phyloP scores from a whole-genome alignment of 2,329 filamentous ascomycete genomes.

The Ascochyta koolunga region DNA sequence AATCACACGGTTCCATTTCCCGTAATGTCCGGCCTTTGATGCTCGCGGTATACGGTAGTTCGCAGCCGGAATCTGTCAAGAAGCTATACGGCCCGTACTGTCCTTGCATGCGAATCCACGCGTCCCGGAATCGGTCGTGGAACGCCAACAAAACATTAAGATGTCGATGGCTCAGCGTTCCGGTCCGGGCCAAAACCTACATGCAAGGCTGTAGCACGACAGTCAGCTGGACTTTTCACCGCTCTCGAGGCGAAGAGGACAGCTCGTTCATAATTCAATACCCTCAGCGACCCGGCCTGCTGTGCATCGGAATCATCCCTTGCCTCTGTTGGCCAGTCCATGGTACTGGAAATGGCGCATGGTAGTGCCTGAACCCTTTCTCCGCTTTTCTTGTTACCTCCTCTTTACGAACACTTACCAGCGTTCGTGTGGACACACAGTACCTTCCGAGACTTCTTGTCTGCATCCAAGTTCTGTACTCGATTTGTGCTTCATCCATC shows the following conservation, averaged over 20 bases:
- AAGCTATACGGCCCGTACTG: conserved; percentile 5
- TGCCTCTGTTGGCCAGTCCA: conserved; percentile 14
- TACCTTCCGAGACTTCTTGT: neutral
- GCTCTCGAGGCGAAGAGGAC: conserved; percentile 10
- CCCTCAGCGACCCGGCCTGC: conserved; percentile 14
- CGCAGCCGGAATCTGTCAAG: neutral
- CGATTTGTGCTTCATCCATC: neutral
- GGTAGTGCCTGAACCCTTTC: conserved; percentile 10
- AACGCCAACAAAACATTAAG: conserved; percentile 24
- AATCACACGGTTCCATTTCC: conserved; percentile 1
- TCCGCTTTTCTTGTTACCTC: conserved; percentile 9
- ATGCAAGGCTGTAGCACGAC: conserved; percentile 29
- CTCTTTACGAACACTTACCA: neutral
- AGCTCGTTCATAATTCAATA: conserved; percentile 27
- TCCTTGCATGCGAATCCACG: conserved; percentile 22
- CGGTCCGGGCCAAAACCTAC: conserved; percentile 15
- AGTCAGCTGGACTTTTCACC: conserved; percentile 23
- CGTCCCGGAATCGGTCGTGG: conserved; percentile 23
- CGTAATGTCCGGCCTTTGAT: neutral
- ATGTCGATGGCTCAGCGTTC: conserved; percentile 13
- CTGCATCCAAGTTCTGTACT: neutral
- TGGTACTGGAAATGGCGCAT: conserved; percentile 19
- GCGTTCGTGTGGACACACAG: neutral
- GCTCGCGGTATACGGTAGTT: conserved; percentile 7
- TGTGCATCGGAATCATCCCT: conserved; percentile 21